Evolutionary conservation across 208 protist species (phyloP).

Genomic region (Acanthamoeba royreba): DNA sequence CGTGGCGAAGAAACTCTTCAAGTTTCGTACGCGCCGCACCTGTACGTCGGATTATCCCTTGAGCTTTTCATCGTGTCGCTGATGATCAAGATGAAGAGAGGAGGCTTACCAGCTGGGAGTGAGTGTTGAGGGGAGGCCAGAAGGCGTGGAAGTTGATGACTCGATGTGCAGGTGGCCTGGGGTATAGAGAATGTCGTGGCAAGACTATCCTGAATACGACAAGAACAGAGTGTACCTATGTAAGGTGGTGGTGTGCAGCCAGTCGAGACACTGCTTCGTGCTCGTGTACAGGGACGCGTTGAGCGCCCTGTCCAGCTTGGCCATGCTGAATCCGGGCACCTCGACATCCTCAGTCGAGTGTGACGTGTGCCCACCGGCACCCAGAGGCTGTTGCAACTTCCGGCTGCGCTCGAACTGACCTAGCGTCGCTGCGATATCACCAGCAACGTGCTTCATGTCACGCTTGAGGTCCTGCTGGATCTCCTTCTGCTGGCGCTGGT

Average conservation of each 20-base stretch:
- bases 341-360: background rate
- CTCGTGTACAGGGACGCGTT: background rate
- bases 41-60: background rate
- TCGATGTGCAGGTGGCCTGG: background rate
- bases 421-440: background rate
- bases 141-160: background rate
- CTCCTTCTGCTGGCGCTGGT: background rate
- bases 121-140: background rate
- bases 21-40: background rate
- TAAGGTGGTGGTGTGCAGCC: background rate
- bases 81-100: background rate
- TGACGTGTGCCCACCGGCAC: background rate
- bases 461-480: background rate
- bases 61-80: background rate
- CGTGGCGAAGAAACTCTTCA: background rate
- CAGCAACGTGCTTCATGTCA: background rate
- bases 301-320: background rate
- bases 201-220: no score
- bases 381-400: background rate
- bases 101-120: background rate
- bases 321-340: background rate
- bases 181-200: no score
- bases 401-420: background rate
- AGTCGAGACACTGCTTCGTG: background rate
- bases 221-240: no score